Conservation (phyloP, 2,329 filamentous ascomycete genomes). For the Fusarium abutilonis region DNA sequence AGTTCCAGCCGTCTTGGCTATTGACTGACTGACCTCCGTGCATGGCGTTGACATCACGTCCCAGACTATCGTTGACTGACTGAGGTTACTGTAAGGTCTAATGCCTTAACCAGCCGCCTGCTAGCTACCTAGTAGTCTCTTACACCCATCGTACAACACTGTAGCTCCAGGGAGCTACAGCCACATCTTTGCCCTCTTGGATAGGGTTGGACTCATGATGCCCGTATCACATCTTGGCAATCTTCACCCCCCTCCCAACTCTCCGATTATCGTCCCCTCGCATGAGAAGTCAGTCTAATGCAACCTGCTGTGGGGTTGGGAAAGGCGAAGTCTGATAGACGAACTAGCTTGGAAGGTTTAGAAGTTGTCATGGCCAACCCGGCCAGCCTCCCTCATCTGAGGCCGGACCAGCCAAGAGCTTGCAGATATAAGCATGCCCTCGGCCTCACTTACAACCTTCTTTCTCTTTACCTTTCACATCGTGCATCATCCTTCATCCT, state of each 20-base stretch:
- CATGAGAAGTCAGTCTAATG: slow-evolving; percentile 36
- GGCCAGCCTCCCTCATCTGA: slow-evolving; percentile 19
- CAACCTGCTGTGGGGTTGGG: slow-evolving; percentile 38
- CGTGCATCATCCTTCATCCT: slow-evolving; percentile 25
- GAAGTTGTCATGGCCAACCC: slow-evolving; percentile 37
- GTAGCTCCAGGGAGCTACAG: slow-evolving; percentile 46
- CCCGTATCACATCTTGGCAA: slow-evolving; percentile 42
- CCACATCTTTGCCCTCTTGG: slow-evolving; percentile 39
- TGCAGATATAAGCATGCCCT: slow-evolving; percentile 41
- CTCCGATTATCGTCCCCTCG: slow-evolving; percentile 36
- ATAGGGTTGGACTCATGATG: slow-evolving; percentile 38
- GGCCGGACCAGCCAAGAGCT: slow-evolving; percentile 8
- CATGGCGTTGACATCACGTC: slow-evolving; percentile 43
- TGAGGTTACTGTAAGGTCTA: slow-evolving; percentile 13
- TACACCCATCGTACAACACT: slow-evolving; percentile 32
- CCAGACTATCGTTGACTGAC: slow-evolving; percentile 7
- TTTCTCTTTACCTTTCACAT: slow-evolving; percentile 22
- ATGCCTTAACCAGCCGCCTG: slow-evolving; percentile 18
- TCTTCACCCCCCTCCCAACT: slow-evolving; percentile 37
- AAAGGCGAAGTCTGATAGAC: slow-evolving; percentile 27
- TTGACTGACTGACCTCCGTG: slow-evolving; percentile 33
- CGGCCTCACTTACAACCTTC: slow-evolving; percentile 22
- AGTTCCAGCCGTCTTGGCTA: slow-evolving; percentile 24
- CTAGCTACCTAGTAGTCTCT: slow-evolving; percentile 20
- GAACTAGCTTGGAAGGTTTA: slow-evolving; percentile 24